Percentiles rank a stretch among this genome's conserved stretches.
phyloP scores from a whole-genome alignment of 495 filamentous ascomycete genomes.

The Parachaetomium inaequale region DNA sequence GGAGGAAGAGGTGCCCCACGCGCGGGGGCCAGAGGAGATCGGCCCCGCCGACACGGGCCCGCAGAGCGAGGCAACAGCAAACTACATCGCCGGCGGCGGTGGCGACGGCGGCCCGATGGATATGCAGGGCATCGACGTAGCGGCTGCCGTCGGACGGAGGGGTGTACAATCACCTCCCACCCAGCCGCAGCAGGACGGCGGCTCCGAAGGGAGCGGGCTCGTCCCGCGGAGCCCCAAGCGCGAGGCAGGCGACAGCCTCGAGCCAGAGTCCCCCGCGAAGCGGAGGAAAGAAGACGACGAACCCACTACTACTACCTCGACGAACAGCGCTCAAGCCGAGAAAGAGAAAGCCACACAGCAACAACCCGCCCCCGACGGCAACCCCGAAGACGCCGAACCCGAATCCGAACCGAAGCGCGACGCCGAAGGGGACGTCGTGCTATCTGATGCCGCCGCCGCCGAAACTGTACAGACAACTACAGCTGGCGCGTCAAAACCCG shows the following conservation, averaged over 20 bases:
- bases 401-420: neutral
- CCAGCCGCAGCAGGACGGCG: constrained; percentile 10
- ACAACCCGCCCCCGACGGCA: neutral
- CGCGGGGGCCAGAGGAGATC: constrained; percentile 74
- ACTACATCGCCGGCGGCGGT: constrained; percentile 25
- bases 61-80: constrained; percentile 47
- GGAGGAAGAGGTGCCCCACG: constrained; percentile 66
- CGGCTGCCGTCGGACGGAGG: constrained; percentile 49
- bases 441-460: constrained; percentile 2
- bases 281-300: constrained; percentile 30
- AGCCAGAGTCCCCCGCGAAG: constrained; percentile 34
- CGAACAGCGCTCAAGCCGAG: neutral
- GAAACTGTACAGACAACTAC: neutral
- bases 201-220: neutral
- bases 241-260: constrained; percentile 45
- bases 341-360: neutral
- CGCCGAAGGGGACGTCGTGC: constrained; percentile 7
- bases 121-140: constrained; percentile 51
- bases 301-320: neutral
- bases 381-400: neutral
- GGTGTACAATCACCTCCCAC: constrained; percentile 23
- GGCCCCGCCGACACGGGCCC: constrained; percentile 84
- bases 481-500: neutral
- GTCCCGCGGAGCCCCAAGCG: constrained; percentile 38
- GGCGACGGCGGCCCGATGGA: constrained; percentile 27